phyloP scores from a whole-genome alignment of 2,329 filamentous ascomycete genomes.

The Fonsecaea monophora region DNA sequence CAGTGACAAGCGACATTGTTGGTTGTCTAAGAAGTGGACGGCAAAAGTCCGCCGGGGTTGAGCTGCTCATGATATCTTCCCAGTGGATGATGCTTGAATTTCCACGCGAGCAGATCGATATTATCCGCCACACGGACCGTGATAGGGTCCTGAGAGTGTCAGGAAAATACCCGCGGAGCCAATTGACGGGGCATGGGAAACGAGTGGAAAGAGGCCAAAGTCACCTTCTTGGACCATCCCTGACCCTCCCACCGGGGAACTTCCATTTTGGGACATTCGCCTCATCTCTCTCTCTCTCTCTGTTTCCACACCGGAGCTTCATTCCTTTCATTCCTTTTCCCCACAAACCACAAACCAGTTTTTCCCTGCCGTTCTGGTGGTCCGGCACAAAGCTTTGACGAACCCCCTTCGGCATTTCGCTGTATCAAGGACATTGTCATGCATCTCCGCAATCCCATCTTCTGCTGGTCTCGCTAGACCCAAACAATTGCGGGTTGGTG shows the following conservation, averaged over 20 bases:
- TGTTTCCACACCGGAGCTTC: conserved; percentile 27
- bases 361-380: neutral
- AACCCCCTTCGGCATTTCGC: neutral
- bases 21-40: neutral
- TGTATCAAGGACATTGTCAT: neutral
- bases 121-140: neutral
- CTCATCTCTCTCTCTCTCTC: neutral
- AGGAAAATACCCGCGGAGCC: neutral
- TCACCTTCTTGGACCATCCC: neutral
- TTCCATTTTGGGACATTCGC: conserved; percentile 14
- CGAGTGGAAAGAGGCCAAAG: too few species aligned
- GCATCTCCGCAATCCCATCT: conserved; percentile 4
- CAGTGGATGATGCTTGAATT: neutral
- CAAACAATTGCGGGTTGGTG: neutral
- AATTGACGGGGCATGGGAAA: neutral
- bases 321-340: neutral
- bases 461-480: neutral
- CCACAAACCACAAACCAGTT: neutral
- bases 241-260: conserved; percentile 18
- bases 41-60: neutral
- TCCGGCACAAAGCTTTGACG: conserved; percentile 1
- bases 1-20: neutral
- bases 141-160: neutral
- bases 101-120: neutral
- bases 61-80: neutral